A percentile compares a stretch with the other conserved stretches of the same genome.
phyloP scores from a whole-genome alignment of 2,329 filamentous ascomycete genomes.

The Penicillium glabrum region DNA sequence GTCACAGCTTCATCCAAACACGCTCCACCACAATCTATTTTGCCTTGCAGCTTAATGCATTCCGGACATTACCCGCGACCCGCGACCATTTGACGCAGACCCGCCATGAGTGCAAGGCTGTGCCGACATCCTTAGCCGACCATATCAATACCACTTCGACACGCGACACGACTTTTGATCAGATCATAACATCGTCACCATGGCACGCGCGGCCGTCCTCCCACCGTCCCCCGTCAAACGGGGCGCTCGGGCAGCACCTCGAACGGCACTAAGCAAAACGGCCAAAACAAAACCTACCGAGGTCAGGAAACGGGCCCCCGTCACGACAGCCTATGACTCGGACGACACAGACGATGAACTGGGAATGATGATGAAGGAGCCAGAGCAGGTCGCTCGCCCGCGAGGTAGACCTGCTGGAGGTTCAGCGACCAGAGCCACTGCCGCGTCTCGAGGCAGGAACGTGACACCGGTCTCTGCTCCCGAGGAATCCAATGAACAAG shows the following conservation, averaged over 20 bases:
- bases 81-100: conserved; percentile 3
- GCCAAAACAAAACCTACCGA: conserved; percentile 13
- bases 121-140: conserved; percentile 1
- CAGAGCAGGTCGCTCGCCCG: conserved; percentile 7
- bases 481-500: conserved; percentile 2
- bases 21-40: conserved; percentile 15
- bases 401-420: conserved; percentile 13
- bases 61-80: conserved; percentile 7
- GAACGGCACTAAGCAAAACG: conserved; percentile 12
- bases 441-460: conserved; percentile 12
- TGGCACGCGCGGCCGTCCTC: conserved; percentile 26
- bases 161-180: conserved; percentile 3
- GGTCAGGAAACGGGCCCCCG: conserved; percentile 4
- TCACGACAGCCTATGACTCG: conserved; percentile 10
- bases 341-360: conserved; percentile 25
- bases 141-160: conserved; percentile 1
- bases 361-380: conserved; percentile 16
- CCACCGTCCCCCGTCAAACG: conserved; percentile 22
- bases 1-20: conserved; percentile 14
- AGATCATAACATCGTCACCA: conserved; percentile 5
- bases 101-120: conserved; percentile 14
- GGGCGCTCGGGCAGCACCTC: conserved; percentile 14
- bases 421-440: conserved; percentile 9
- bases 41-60: conserved; percentile 13
- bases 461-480: neutral